These are phyloP conservation scores for Zymoseptoria brevis DNA, from an alignment of 2,329 filamentous ascomycete species.

Conservation along the genomic window DNA sequence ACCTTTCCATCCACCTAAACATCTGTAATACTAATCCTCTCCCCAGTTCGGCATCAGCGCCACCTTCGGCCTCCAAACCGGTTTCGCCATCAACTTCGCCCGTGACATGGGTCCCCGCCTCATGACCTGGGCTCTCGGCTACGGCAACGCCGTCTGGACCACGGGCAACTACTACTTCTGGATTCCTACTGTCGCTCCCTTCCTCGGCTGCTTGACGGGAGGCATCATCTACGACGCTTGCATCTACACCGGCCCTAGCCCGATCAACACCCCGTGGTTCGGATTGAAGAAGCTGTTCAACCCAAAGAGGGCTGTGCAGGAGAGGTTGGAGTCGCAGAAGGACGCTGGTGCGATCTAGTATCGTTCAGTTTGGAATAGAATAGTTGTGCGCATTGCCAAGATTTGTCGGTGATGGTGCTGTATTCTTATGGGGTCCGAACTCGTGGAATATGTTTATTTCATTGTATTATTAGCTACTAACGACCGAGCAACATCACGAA, in stretches of 20 bases:
- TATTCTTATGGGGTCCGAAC: too few relatives aligned
- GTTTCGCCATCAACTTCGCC: slow-evolving; percentile 60
- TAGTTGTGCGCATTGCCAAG: too few relatives aligned
- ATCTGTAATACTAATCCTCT: slow-evolving; percentile 1
- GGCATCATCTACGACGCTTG: slow-evolving; percentile 61
- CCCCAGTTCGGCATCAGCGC: slow-evolving; percentile 53
- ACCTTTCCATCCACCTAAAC: background rate
- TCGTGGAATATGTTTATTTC: too few relatives aligned
- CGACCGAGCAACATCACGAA: too few relatives aligned
- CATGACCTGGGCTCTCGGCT: slow-evolving; percentile 59
- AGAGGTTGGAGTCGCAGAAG: slow-evolving; percentile 20
- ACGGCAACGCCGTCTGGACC: slow-evolving; percentile 55
- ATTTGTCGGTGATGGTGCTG: too few relatives aligned
- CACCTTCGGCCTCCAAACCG: slow-evolving; percentile 62
- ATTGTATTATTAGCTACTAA: too few relatives aligned
- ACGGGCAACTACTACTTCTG: slow-evolving; percentile 61
- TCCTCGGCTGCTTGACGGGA: slow-evolving; percentile 54
- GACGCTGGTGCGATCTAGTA: slow-evolving; percentile 23
- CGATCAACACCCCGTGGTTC: slow-evolving; percentile 54
- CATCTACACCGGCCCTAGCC: slow-evolving; percentile 54
- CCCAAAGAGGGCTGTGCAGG: slow-evolving; percentile 17
- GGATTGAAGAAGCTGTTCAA: slow-evolving; percentile 21
- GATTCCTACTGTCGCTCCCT: slow-evolving; percentile 59
- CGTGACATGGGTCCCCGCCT: slow-evolving; percentile 64
- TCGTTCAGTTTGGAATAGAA: too few relatives aligned